phyloP scores from a whole-genome alignment of 2,329 filamentous ascomycete species.

The Rhynchosporium agropyri region DNA sequence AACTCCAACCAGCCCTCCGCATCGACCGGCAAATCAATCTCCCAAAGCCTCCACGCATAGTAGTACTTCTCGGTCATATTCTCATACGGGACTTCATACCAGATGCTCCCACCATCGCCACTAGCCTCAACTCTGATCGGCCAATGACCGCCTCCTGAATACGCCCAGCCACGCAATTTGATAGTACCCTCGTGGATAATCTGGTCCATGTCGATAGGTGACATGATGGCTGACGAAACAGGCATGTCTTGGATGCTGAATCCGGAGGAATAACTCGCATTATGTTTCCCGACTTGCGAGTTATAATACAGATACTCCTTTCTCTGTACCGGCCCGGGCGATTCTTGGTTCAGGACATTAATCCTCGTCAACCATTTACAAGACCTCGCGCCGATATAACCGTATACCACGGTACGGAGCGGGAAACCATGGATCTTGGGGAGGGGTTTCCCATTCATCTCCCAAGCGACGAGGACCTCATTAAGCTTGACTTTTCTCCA shows the following conservation, averaged over 20 bases:
- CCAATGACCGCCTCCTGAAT: conserved; percentile 66
- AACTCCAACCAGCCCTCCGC: conserved; percentile 64
- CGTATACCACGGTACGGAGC: conserved; percentile 62
- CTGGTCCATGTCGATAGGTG: conserved; percentile 45
- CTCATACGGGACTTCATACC: conserved; percentile 64
- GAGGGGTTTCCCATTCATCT: conserved; percentile 66
- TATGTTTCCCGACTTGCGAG: conserved; percentile 69
- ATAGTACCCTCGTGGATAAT: conserved; percentile 38
- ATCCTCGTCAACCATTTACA: conserved; percentile 71
- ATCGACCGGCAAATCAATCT: conserved; percentile 62
- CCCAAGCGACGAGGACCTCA: conserved; percentile 67
- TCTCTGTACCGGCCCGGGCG: conserved; percentile 60
- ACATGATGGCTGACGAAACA: conserved; percentile 68
- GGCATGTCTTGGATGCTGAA: conserved; percentile 70
- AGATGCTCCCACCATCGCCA: conserved; percentile 63
- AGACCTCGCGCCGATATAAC: conserved; percentile 67
- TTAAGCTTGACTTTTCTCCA: conserved; percentile 67
- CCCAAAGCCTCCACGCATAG: conserved; percentile 67
- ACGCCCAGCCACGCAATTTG: conserved; percentile 63
- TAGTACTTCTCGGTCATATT: conserved; percentile 62
- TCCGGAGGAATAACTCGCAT: conserved; percentile 66
- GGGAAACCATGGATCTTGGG: conserved; percentile 69
- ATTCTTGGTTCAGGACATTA: conserved; percentile 59
- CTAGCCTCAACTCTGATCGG: conserved; percentile 69
- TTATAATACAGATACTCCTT: conserved; percentile 70